Conservation (phyloP, 805 yeast species). For the Candida lessepsii region DNA sequence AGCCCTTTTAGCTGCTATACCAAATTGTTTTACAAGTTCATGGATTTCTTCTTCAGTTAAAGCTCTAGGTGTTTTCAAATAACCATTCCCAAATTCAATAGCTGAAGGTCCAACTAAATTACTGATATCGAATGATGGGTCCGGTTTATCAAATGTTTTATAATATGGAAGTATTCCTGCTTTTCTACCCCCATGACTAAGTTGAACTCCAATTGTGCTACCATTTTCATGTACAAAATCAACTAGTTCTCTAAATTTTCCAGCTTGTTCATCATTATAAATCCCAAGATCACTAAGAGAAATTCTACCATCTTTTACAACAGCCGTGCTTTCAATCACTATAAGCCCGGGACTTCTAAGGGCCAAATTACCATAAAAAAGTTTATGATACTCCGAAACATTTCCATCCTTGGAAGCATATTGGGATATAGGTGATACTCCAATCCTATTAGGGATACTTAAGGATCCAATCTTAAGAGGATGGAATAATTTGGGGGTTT, state of each 20-base stretch:
- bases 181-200: conserved; percentile 58
- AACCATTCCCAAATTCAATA: conserved; percentile 28
- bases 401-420: conserved; percentile 45
- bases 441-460: conserved; percentile 47
- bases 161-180: conserved; percentile 31
- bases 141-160: conserved; percentile 31
- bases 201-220: conserved; percentile 49
- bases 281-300: conserved; percentile 50
- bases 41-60: conserved; percentile 43
- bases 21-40: conserved; percentile 41
- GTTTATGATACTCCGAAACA: conserved; percentile 46
- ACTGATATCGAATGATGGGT: conserved; percentile 31
- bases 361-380: conserved; percentile 49
- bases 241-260: conserved; percentile 36
- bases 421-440: conserved; percentile 58
- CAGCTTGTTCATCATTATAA: conserved; percentile 50
- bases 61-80: conserved; percentile 36
- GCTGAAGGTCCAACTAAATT: conserved; percentile 35
- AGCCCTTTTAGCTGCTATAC: conserved; percentile 48
- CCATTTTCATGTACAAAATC: conserved; percentile 47
- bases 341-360: conserved; percentile 50
- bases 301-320: conserved; percentile 39
- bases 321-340: conserved; percentile 46
- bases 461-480: conserved; percentile 41
- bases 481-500: conserved; percentile 41